A percentile compares a stretch with the other conserved stretches of the same genome.
phyloP scores from a whole-genome alignment of 805 yeast species.

The Myxozyma nipponensis region DNA sequence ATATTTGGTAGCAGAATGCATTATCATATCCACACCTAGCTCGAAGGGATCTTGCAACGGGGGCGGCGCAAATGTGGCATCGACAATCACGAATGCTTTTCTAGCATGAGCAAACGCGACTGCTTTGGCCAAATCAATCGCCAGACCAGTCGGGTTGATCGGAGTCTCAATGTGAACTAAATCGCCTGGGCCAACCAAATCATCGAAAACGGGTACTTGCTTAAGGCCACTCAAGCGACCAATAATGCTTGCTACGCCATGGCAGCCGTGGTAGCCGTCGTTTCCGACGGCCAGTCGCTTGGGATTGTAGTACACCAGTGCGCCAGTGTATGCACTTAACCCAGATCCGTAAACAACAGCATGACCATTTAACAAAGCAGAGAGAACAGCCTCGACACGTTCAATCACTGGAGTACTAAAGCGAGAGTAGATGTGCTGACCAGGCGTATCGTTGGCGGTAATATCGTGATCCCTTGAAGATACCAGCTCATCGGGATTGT shows the following conservation, averaged over 20 bases:
- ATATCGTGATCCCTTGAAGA: conserved; percentile 36
- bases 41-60: conserved; percentile 78
- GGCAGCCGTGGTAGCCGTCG: conserved; percentile 82
- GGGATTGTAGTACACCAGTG: conserved; percentile 67
- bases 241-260: conserved; percentile 61
- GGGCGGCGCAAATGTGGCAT: conserved; percentile 92
- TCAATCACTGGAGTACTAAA: conserved; percentile 67
- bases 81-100: conserved; percentile 72
- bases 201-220: conserved; percentile 42
- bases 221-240: conserved; percentile 57
- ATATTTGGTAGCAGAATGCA: conserved; percentile 92
- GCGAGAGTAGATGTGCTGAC: conserved; percentile 62
- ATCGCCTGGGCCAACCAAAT: conserved; percentile 61
- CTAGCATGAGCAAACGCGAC: conserved; percentile 69
- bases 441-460: conserved; percentile 31
- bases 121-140: conserved; percentile 57
- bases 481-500: conserved; percentile 53
- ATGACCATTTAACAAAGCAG: conserved; percentile 56
- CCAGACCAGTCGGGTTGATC: conserved; percentile 74
- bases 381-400: conserved; percentile 63
- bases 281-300: conserved; percentile 63
- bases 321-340: conserved; percentile 73
- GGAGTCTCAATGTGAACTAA: conserved; percentile 84
- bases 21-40: conserved; percentile 80
- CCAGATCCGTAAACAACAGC: conserved; percentile 76